phyloP scores from a whole-genome alignment of 2,329 filamentous ascomycete species.

The Catunica adiposa region DNA sequence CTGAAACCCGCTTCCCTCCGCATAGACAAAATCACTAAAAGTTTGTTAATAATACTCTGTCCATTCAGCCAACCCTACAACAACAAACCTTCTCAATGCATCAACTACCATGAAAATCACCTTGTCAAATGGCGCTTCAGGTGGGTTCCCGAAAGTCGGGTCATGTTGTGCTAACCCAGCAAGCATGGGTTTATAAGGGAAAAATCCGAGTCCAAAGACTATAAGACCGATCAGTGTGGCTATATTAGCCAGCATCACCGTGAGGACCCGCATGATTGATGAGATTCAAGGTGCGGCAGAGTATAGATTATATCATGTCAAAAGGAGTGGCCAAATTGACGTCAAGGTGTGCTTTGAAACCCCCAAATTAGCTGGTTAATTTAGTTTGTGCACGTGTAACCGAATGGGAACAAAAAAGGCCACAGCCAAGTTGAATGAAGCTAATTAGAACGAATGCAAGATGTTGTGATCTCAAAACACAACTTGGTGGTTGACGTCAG shows the following conservation, averaged over 20 bases:
- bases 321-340: too few relatives aligned
- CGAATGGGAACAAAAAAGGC: too few relatives aligned
- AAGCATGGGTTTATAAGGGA: constrained; percentile 90
- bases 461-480: too few relatives aligned
- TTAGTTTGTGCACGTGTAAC: too few relatives aligned
- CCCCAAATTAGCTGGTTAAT: too few relatives aligned
- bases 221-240: constrained; percentile 29
- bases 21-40: constrained; percentile 83
- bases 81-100: constrained; percentile 62
- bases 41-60: not conserved
- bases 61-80: constrained; percentile 15
- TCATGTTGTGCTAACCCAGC: constrained; percentile 63
- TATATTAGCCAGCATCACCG: not conserved
- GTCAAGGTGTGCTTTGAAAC: not conserved
- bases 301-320: not conserved
- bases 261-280: not conserved
- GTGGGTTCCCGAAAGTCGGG: constrained; percentile 34
- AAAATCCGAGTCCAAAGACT: constrained; percentile 80
- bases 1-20: constrained; percentile 59
- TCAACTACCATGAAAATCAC: constrained; percentile 97
- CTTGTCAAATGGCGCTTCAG: constrained; percentile 64
- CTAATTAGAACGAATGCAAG: too few relatives aligned
- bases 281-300: not conserved
- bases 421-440: too few relatives aligned
- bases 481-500: too few relatives aligned